phyloP scores from a whole-genome alignment of 164 flowering plant species.

The Paratinospora sagittata region DNA sequence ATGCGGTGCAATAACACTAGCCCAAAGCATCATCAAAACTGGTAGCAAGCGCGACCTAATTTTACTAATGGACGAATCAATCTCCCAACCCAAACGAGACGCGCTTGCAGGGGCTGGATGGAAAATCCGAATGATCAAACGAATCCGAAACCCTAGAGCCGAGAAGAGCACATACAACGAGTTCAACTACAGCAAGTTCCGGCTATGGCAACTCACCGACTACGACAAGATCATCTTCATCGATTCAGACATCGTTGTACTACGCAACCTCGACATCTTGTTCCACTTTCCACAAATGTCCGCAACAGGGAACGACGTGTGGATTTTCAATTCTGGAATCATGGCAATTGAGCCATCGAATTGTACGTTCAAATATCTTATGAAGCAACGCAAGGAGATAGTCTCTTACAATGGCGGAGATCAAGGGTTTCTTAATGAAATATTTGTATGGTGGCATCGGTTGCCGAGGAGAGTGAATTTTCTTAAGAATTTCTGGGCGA shows the following conservation, averaged over 20 bases:
- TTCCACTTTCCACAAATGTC: slow-evolving; percentile 83
- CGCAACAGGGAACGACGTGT: slow-evolving; percentile 71
- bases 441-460: slow-evolving; percentile 94
- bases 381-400: slow-evolving; percentile 43
- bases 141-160: slow-evolving; percentile 85
- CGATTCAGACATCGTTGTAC: slow-evolving; percentile 77
- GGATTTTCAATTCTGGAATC: slow-evolving; percentile 86
- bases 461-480: slow-evolving; percentile 72
- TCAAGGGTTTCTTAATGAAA: slow-evolving; percentile 88
- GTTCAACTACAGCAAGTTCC: slow-evolving; percentile 90
- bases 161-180: slow-evolving; percentile 73
- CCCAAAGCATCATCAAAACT: slow-evolving; percentile 60
- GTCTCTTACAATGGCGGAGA: slow-evolving; percentile 95
- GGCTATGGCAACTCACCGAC: slow-evolving; percentile 89
- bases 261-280: slow-evolving; percentile 66
- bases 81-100: slow-evolving; percentile 42
- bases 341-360: slow-evolving; percentile 94
- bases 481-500: slow-evolving; percentile 86
- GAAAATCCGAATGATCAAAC: slow-evolving; percentile 56
- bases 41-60: slow-evolving; percentile 80
- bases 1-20: slow-evolving; percentile 89
- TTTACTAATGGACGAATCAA: slow-evolving; percentile 71
- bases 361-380: slow-evolving; percentile 58
- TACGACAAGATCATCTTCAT: slow-evolving; percentile 83
- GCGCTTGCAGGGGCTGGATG: slow-evolving; percentile 77